Evolutionary conservation across 495 filamentous ascomycete genomes (phyloP).

Genomic region (Penicillium bialowiezense): DNA sequence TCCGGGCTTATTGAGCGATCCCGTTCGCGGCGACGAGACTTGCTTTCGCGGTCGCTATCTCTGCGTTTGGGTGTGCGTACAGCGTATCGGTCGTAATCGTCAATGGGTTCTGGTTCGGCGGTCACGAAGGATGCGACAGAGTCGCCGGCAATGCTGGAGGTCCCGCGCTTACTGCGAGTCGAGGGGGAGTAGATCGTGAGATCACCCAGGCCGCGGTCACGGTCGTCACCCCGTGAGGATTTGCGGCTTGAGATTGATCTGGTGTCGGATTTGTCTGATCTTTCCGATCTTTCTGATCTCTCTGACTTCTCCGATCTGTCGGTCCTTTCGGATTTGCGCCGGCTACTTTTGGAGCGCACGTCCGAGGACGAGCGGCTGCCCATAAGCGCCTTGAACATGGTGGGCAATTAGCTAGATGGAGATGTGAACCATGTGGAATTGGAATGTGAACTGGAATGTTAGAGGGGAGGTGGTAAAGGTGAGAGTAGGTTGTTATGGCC

Average conservation of each 20-base stretch:
- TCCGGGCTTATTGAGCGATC: conserved; percentile 33
- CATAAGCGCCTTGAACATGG: conserved; percentile 47
- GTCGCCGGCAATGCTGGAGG: conserved; percentile 39
- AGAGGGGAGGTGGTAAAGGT: neutral
- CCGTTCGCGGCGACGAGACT: conserved; percentile 29
- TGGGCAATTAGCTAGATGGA: conserved; percentile 31
- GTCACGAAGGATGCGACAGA: conserved; percentile 56
- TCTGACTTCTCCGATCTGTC: conserved; percentile 3
- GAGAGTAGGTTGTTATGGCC: conserved; percentile 19
- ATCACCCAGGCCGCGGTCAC: conserved; percentile 47
- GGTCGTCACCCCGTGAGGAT: conserved; percentile 55
- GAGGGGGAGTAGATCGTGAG: conserved; percentile 35
- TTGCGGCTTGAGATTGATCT: conserved; percentile 35
- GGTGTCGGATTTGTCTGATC: conserved; percentile 32
- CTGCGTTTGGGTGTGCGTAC: conserved; percentile 33
- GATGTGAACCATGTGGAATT: conserved; percentile 33
- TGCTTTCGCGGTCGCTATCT: conserved; percentile 35
- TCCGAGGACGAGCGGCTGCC: conserved; percentile 40
- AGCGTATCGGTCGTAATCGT: conserved; percentile 26
- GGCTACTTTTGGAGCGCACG: conserved; percentile 33
- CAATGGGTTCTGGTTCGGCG: conserved; percentile 38
- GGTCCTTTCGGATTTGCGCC: conserved; percentile 33
- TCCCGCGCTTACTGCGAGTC: conserved; percentile 33
- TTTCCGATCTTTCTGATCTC: conserved; percentile 18
- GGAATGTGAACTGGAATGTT: conserved; percentile 17